Conservation (phyloP, 495 filamentous ascomycete genomes). For the Filosporella fistucella region DNA sequence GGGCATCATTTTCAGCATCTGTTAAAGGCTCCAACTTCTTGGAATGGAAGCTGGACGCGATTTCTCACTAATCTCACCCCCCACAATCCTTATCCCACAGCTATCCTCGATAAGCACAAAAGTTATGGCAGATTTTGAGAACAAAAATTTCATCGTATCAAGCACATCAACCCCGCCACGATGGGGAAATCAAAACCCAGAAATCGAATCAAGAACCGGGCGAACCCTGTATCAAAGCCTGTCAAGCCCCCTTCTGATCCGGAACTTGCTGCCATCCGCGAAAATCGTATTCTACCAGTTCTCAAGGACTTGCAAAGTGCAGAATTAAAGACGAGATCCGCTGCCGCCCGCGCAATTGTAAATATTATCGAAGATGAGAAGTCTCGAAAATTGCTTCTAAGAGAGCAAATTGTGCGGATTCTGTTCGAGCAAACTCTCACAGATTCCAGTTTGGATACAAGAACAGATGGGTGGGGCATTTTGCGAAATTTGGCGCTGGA, state of each 20-base stretch:
- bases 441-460: conserved; percentile 50
- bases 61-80: not conserved
- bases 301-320: conserved; percentile 49
- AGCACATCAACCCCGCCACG: conserved; percentile 3
- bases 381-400: conserved; percentile 52
- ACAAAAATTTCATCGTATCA: not conserved
- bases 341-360: conserved; percentile 48
- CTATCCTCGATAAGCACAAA: not conserved
- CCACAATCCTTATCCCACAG: not conserved
- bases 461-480: conserved; percentile 56
- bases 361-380: conserved; percentile 55
- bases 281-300: conserved; percentile 51
- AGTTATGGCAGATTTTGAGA: not conserved
- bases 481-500: conserved; percentile 51
- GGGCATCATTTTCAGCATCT: too few relatives aligned
- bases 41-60: too few relatives aligned
- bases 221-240: conserved; percentile 41
- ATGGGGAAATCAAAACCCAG: conserved; percentile 26
- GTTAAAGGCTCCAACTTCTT: too few relatives aligned
- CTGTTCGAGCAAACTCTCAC: conserved; percentile 56
- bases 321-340: conserved; percentile 45
- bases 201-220: conserved; percentile 16
- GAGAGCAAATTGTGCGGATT: conserved; percentile 55
- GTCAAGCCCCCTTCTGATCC: conserved; percentile 50
- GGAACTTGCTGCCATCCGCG: conserved; percentile 49